Evolutionary conservation across 495 filamentous ascomycete genomes (phyloP).

Genomic region (Parmelia sp.): DNA sequence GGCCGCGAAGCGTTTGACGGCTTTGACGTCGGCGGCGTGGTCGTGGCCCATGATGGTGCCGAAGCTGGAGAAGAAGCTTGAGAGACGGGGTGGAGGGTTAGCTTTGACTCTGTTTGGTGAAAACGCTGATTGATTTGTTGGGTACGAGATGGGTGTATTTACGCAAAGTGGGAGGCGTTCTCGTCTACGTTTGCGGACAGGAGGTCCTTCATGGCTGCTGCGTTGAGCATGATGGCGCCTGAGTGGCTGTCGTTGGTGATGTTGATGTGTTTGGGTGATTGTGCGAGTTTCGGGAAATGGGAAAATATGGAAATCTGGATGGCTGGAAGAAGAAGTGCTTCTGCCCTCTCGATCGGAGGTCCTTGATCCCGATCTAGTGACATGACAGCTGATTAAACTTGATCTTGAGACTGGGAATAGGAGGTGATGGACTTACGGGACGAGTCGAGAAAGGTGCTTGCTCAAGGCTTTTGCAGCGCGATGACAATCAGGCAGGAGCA

Average conservation of each 20-base stretch:
- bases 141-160: conserved; percentile 11
- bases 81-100: not conserved
- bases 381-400: not conserved
- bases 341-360: too few relatives aligned
- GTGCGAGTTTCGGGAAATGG: not conserved
- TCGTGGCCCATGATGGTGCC: conserved; percentile 26
- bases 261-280: not conserved
- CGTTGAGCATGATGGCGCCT: conserved; percentile 11
- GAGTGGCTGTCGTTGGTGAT: not conserved
- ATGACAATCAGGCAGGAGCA: not conserved
- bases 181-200: conserved; percentile 25
- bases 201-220: conserved; percentile 19
- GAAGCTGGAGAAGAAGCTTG: conserved; percentile 24
- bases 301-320: not conserved
- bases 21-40: conserved; percentile 7
- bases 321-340: too few relatives aligned
- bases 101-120: not conserved
- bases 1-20: conserved; percentile 22
- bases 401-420: not conserved
- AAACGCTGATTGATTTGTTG: not conserved
- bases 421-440: not conserved
- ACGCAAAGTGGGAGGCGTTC: conserved; percentile 23
- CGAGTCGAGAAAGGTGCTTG: not conserved
- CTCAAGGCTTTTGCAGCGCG: not conserved
- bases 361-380: not conserved